Conservation (phyloP, 129 eudicot species). For the Gnaphalium uliginosum region DNA sequence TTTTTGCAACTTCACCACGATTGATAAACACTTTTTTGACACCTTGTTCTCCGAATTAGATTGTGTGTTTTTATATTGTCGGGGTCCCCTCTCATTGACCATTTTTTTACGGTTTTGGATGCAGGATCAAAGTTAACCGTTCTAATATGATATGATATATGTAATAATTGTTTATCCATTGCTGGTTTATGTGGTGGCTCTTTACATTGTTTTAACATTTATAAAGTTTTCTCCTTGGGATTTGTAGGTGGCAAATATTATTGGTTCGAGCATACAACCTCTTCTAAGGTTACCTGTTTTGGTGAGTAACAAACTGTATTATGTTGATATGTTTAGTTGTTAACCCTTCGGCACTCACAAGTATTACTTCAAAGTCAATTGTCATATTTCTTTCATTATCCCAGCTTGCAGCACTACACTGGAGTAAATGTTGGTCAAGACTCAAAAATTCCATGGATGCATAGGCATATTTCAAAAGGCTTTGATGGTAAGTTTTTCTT, state of each 20-base stretch:
- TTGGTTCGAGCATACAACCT: conserved; percentile 72
- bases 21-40: no score
- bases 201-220: no score
- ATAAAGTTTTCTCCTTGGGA: not conserved
- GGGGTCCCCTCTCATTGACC: no score
- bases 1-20: no score
- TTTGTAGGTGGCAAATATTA: conserved; percentile 65
- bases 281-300: conserved; percentile 46
- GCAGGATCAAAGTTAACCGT: no score
- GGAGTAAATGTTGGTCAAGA: conserved; percentile 50
- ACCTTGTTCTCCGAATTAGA: no score
- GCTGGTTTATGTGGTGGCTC: no score
- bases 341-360: not conserved
- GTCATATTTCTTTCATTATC: not conserved
- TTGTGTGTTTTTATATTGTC: no score
- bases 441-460: conserved; percentile 50
- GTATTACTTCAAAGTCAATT: not conserved
- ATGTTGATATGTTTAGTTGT: not conserved
- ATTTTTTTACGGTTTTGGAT: no score
- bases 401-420: conserved; percentile 26
- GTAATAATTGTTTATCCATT: no score
- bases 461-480: conserved; percentile 51
- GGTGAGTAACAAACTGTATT: conserved; percentile 34
- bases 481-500: conserved; percentile 42
- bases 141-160: no score